These are phyloP conservation scores for Xerocomellus dryophilus DNA, from an alignment of 768 basidiomycete genomes.

Conservation along the genomic window DNA sequence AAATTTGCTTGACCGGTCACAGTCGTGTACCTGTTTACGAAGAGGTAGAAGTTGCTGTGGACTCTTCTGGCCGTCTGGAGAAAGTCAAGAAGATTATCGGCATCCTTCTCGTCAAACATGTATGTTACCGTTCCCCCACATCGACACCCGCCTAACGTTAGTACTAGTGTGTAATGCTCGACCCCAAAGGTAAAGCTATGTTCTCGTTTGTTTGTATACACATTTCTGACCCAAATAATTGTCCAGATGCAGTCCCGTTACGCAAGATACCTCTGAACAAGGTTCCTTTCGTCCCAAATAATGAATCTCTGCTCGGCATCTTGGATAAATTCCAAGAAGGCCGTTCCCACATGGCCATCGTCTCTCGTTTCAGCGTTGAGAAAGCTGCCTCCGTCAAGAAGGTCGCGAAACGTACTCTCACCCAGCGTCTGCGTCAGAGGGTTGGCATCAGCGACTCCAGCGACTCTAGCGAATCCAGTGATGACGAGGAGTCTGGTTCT, in stretches of 20 bases:
- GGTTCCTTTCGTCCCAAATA: slow-evolving; percentile 81
- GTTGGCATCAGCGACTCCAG: slow-evolving; percentile 72
- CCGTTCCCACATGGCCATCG: slow-evolving; percentile 88
- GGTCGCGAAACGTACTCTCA: slow-evolving; percentile 75
- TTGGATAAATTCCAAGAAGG: slow-evolving; percentile 90
- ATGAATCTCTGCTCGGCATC: slow-evolving; percentile 80
- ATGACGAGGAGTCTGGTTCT: slow-evolving; percentile 35
- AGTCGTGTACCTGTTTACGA: slow-evolving; percentile 83
- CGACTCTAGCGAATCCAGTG: slow-evolving; percentile 47
- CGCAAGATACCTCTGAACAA: slow-evolving; percentile 83
- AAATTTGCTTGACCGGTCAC: slow-evolving; percentile 76
- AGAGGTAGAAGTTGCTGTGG: slow-evolving; percentile 61
- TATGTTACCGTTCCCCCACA: slow-evolving; percentile 14
- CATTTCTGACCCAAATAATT: neutral
- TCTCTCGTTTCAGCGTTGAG: slow-evolving; percentile 69
- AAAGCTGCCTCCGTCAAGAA: slow-evolving; percentile 81
- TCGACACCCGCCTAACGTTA: neutral
- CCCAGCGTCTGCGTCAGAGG: slow-evolving; percentile 70
- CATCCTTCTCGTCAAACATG: slow-evolving; percentile 81
- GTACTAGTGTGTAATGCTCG: slow-evolving; percentile 67
- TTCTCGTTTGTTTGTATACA: too few relatives aligned
- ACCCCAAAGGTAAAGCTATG: slow-evolving; percentile 62
- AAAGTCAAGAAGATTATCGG: slow-evolving; percentile 82
- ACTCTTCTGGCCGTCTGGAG: slow-evolving; percentile 35
- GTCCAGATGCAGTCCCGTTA: slow-evolving; percentile 72